phyloP scores from a whole-genome alignment of 345 rosid genomes.

The Euphorbia lathyris region DNA sequence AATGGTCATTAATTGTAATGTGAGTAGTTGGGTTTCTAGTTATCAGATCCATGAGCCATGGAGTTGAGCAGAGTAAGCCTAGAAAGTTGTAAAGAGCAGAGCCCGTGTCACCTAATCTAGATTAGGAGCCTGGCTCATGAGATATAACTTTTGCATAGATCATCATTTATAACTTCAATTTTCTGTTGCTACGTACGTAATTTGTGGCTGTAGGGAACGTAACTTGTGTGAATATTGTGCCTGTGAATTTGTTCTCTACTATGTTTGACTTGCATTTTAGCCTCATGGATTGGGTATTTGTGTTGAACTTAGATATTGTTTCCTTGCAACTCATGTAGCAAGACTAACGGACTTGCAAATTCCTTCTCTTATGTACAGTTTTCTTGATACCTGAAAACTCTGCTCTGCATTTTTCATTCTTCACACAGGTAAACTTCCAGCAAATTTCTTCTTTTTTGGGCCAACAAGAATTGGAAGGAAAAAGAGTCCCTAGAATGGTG shows the following conservation, averaged over 20 bases:
- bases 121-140: background rate
- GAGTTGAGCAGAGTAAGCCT: background rate
- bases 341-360: background rate
- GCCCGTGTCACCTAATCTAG: background rate
- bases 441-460: constrained; percentile 96
- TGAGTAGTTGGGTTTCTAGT: background rate
- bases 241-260: background rate
- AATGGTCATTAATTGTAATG: background rate
- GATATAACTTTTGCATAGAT: background rate
- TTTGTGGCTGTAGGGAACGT: background rate
- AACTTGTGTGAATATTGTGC: background rate
- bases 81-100: background rate
- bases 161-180: background rate
- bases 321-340: background rate
- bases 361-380: background rate
- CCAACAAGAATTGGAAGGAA: constrained; percentile 98
- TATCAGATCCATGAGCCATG: background rate
- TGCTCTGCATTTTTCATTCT: constrained; percentile 14
- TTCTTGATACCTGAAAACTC: background rate
- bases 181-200: background rate
- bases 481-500: constrained; percentile 96
- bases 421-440: constrained; percentile 91
- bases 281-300: background rate
- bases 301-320: background rate
- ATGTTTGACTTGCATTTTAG: background rate